Evolutionary conservation across 305 asterid species (phyloP), one percentile per base, ranked within the genome.

Genomic region (Solanum chacoense): DNA sequence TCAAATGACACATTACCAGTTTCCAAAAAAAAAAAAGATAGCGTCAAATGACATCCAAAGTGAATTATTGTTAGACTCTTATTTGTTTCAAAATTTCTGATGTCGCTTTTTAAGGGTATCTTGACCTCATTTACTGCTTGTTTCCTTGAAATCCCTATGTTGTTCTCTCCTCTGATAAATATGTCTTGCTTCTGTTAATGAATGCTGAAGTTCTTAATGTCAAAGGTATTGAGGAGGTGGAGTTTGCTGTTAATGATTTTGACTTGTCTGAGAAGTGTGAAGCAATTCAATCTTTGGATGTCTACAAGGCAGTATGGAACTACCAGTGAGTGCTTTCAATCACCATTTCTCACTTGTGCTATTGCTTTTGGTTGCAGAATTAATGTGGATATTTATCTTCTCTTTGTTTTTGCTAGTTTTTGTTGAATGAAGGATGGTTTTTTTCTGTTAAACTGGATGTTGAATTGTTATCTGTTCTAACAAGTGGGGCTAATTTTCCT

Each of bases 301-400:
- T 92, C 94, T 97, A 97, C 90, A 93, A 93, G 92, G 96, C 98
- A 88, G 75, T 94, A 32, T 96, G 98, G 99, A 85, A 67, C 85
- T 90, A 89, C 87, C 96, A 94, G 99, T 97, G 92, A 93, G 99
- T 94, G 88, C 90, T 90, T 89, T 67, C 42, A 63, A 63, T 84
- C 76, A 34, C 87, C 89, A 75, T 85, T 81, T 88, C 86, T 50
- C 87, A 87, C 75, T 37, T 34, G 90, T 85, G 75, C 42, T 37
- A 71, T 79, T 90, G 88, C 79, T 89, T 89, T 75, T 87, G 42
- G 87, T 84, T 84, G 74, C 71, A 3, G 28, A 42, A 73, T 26
- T 55, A 26, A 45, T 75, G 38, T 38, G 26, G 45, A 42, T 42
- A 20, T 28, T 81, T 86, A 20, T n/a, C 45, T 72, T 22, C 24